A percentile compares a stretch with the other conserved stretches of the same genome.
Conservation (phyloP, 78 protist species). For the Monosiga brevicollis region DNA sequence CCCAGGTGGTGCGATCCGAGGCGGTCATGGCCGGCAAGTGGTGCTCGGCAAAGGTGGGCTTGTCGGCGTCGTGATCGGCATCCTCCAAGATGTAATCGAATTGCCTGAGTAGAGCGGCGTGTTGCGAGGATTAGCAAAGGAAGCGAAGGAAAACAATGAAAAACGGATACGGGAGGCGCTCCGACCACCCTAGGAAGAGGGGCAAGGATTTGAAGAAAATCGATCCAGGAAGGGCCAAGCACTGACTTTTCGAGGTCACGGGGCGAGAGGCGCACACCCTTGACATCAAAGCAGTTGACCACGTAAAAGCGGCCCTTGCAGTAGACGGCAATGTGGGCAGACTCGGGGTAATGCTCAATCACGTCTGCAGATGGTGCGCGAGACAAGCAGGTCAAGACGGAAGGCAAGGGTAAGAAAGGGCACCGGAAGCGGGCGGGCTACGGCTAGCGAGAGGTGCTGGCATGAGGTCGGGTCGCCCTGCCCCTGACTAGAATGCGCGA, state of each 20-base stretch:
- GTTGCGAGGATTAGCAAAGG: too few species aligned
- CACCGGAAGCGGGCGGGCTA: too few species aligned
- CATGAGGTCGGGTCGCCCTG: too few species aligned
- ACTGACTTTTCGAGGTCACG: constrained; percentile 8
- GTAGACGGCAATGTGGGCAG: constrained; percentile 11
- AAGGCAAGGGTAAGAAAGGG: neutral
- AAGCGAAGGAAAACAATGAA: too few species aligned
- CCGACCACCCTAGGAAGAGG: too few species aligned
- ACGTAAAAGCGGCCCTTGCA: constrained; percentile 3
- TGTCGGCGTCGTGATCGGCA: neutral
- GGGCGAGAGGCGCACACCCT: neutral
- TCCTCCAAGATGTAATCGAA: too few species aligned
- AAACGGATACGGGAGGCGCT: too few species aligned
- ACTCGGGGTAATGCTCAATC: neutral
- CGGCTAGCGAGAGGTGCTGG: too few species aligned
- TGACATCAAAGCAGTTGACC: neutral
- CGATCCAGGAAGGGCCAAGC: too few species aligned
- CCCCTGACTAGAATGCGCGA: too few species aligned
- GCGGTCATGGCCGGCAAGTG: constrained; percentile 20
- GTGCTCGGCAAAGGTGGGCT: neutral
- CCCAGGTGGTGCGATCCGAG: constrained; percentile 16
- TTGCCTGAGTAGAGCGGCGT: too few species aligned
- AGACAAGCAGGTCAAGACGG: neutral
- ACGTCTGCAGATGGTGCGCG: neutral
- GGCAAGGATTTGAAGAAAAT: too few species aligned